phyloP scores from a whole-genome alignment of 257 asterid species.

The Paulownia fortunei region DNA sequence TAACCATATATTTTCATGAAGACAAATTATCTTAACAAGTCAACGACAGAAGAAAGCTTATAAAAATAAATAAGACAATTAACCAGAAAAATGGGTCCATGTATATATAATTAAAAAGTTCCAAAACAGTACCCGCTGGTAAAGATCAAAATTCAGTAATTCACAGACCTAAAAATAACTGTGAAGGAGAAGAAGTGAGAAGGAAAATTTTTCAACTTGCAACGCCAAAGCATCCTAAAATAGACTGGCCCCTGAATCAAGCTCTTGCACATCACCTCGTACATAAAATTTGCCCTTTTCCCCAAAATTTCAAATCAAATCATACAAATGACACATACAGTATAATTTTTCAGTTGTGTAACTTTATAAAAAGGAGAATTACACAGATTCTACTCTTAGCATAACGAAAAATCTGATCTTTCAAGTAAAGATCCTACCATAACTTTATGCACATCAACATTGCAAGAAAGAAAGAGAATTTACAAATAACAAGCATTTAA shows the following conservation, averaged over 20 bases:
- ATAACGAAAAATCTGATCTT: constrained; percentile 16
- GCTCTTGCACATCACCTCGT: background rate
- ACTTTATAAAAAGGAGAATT: background rate
- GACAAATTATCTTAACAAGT: background rate
- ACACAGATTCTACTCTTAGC: constrained; percentile 23
- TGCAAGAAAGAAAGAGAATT: constrained; percentile 35
- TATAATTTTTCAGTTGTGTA: background rate
- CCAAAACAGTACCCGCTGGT: background rate
- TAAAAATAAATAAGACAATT: background rate
- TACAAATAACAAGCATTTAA: background rate
- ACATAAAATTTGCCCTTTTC: background rate
- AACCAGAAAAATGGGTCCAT: background rate
- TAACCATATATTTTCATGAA: background rate
- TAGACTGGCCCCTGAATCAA: background rate
- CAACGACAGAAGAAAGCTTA: background rate
- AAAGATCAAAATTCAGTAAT: background rate
- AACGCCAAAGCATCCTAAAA: background rate
- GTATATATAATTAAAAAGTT: background rate
- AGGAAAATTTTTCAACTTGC: background rate
- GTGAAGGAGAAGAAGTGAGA: background rate
- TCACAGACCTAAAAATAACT: background rate
- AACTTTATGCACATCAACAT: constrained; percentile 14
- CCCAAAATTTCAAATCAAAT: constrained; percentile 3
- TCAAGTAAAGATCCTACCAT: constrained; percentile 11
- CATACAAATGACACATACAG: background rate